phyloP scores from a whole-genome alignment of 225 moss, liverwort and hornwort genomes.

The Thuidium tamariscinum region DNA sequence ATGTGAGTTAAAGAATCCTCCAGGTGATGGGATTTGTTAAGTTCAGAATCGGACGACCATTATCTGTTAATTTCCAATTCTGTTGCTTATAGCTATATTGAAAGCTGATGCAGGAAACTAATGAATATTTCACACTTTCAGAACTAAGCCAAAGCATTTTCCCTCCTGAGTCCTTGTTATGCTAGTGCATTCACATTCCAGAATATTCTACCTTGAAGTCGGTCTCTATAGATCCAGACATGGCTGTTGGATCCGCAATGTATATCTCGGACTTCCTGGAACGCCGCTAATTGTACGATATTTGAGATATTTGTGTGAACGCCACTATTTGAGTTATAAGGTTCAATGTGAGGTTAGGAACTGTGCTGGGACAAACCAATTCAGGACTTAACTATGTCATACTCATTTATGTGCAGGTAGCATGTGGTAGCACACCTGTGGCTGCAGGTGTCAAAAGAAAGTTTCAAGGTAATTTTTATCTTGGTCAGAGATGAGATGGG shows the following conservation, averaged over 20 bases:
- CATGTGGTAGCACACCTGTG: constrained; percentile 11
- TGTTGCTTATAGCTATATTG: not conserved
- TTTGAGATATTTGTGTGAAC: not conserved
- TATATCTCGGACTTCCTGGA: not conserved
- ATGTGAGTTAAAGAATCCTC: not conserved
- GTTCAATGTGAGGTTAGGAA: not conserved
- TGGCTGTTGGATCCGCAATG: not conserved
- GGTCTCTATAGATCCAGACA: not conserved
- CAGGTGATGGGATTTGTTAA: not conserved
- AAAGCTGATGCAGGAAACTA: not conserved
- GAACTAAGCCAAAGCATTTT: not conserved
- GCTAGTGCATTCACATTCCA: not conserved
- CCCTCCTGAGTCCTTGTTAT: not conserved
- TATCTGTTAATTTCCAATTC: not conserved
- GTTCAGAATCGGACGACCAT: not conserved
- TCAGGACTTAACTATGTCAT: not conserved
- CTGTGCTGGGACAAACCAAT: not conserved
- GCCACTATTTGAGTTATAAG: not conserved
- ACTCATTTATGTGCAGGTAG: constrained; percentile 17
- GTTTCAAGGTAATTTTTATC: not conserved
- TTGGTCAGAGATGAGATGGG: not conserved
- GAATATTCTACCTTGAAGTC: not conserved
- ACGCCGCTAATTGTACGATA: not conserved
- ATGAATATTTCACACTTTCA: not conserved
- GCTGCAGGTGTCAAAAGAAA: constrained; percentile 40